Conservation (phyloP, 768 basidiomycete species). For the Lentinus tigrinus region DNA sequence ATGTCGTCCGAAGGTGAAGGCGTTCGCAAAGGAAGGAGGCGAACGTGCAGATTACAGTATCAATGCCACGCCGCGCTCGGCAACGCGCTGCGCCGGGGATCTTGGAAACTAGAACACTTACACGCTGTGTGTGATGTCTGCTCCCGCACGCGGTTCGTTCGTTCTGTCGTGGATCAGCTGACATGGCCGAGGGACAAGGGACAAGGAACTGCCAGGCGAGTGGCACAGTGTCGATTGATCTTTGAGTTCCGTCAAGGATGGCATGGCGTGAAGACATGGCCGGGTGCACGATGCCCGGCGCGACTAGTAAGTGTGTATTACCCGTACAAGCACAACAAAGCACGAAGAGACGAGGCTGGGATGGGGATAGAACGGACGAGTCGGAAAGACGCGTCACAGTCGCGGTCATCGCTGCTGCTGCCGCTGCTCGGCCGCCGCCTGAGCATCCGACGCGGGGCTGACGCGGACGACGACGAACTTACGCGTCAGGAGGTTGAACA, state of each 20-base stretch:
- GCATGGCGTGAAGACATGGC: no score
- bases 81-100: neutral
- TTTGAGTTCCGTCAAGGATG: no score
- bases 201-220: no score
- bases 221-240: no score
- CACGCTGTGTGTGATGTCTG: no score
- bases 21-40: no score
- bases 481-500: constrained; percentile 86
- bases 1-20: no score
- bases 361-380: neutral
- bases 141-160: neutral
- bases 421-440: neutral
- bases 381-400: neutral
- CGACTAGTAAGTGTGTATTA: no score
- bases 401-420: neutral
- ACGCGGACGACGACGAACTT: constrained; percentile 63
- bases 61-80: neutral
- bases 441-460: neutral
- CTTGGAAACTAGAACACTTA: neutral
- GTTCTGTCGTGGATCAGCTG: neutral
- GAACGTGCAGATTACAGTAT: neutral
- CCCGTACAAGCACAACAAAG: no score
- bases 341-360: no score
- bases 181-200: neutral
- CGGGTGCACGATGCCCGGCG: no score